Percentiles rank a stretch among this genome's conserved stretches.
Evolutionary conservation across 768 basidiomycete species (phyloP).

Genomic region (Phaffia tasmanica): DNA sequence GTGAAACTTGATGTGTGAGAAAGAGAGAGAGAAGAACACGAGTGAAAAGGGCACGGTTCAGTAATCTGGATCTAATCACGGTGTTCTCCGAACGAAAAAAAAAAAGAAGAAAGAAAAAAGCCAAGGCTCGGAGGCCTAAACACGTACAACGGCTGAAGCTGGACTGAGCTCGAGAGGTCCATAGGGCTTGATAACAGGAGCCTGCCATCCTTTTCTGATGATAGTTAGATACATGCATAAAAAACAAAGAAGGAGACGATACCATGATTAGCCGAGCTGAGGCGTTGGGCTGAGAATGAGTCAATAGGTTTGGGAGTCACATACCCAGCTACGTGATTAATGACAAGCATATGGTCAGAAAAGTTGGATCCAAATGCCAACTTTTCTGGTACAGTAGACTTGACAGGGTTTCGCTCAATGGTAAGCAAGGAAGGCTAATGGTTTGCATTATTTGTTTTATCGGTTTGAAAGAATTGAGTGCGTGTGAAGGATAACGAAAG

Average conservation of each 20-base stretch:
- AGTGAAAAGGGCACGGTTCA: neutral
- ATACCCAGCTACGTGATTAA: slow-evolving; percentile 63
- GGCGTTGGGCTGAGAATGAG: too few relatives aligned
- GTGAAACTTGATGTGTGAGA: neutral
- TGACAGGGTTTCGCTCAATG: slow-evolving; percentile 22
- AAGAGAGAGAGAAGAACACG: neutral
- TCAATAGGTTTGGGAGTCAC: too few relatives aligned
- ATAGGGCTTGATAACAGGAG: slow-evolving; percentile 76
- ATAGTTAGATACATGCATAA: neutral
- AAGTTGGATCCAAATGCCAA: slow-evolving; percentile 29
- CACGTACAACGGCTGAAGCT: slow-evolving; percentile 73
- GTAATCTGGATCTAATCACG: neutral
- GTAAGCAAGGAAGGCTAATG: slow-evolving; percentile 29
- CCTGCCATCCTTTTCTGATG: slow-evolving; percentile 65
- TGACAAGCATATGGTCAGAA: slow-evolving; percentile 76
- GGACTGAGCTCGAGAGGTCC: slow-evolving; percentile 63
- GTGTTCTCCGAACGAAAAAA: slow-evolving; percentile 8
- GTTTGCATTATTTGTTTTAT: slow-evolving; percentile 72
- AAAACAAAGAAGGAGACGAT: slow-evolving; percentile 1
- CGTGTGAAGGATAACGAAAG: slow-evolving; percentile 25
- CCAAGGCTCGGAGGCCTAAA: too few relatives aligned
- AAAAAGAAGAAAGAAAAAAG: slow-evolving; percentile 8
- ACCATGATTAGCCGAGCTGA: too few relatives aligned
- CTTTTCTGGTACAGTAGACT: slow-evolving; percentile 20
- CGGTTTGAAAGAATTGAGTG: slow-evolving; percentile 46